These are phyloP conservation scores for Geranium rotundifolium DNA, from an alignment of 345 rosid species.

Conservation along the genomic window DNA sequence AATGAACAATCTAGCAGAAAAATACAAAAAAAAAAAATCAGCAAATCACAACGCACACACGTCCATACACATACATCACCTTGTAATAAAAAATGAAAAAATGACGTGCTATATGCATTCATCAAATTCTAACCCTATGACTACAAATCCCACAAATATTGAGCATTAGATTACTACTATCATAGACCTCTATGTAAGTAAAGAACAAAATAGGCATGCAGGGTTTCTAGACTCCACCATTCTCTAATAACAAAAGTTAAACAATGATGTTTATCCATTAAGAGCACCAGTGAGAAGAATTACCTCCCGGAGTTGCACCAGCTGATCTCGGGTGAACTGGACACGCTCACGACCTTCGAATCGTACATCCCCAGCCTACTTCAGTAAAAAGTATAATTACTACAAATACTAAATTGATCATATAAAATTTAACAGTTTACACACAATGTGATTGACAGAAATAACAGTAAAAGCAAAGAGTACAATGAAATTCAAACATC, in stretches of 20 bases:
- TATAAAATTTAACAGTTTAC: neutral
- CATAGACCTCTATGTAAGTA: neutral
- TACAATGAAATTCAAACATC: neutral
- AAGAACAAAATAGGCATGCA: neutral
- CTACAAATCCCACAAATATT: neutral
- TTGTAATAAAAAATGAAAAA: neutral
- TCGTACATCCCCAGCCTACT: slow-evolving; percentile 7
- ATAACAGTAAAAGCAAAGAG: neutral
- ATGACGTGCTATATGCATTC: neutral
- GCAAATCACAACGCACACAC: neutral
- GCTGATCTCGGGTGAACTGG: slow-evolving; percentile 57
- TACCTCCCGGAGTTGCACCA: slow-evolving; percentile 66
- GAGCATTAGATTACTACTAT: neutral
- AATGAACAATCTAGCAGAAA: slow-evolving; percentile 29
- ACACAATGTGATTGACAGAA: neutral
- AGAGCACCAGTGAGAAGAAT: neutral
- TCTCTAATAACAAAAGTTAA: too few relatives aligned
- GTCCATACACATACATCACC: neutral
- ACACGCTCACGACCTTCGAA: slow-evolving; percentile 55
- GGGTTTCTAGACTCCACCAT: too few relatives aligned
- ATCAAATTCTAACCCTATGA: neutral
- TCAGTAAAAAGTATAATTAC: neutral
- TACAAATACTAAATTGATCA: neutral
- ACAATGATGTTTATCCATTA: neutral
- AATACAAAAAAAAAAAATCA: slow-evolving; percentile 1